Base-by-base conservation (phyloP, 345 rosid genomes). In the Acer saccharum region DNA sequence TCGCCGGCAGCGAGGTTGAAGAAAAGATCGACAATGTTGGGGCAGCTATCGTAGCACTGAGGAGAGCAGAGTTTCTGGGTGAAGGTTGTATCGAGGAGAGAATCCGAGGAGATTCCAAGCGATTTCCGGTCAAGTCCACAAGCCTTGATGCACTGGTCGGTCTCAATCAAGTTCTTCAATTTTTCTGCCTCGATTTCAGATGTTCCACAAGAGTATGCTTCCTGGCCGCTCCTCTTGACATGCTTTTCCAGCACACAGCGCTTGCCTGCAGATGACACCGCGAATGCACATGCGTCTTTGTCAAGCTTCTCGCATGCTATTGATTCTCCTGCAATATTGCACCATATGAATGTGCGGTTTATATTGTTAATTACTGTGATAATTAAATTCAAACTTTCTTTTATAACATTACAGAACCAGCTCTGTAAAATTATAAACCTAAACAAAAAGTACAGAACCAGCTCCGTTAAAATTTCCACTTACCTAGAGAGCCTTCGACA, bases 1-100 rank as follows among this genome's bases (percentile, higher is more conserved):
- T 94, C 98, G 2, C 93, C 97, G 8, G 97, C 95, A 16, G 98
- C 98, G 11, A 94, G 94, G 74, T 89, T 92, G 87, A 88, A 92
- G 87, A 84, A 92, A 43, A 94, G 97, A 79, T 94, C 98, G 18
- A 91, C 84, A 48, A 93, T 71, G 84, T 92, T 93, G 75, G 95
- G 89, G 79, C 98, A 94, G 67, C 76, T 77, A 10, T 83, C 83
- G 76, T 91, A 90, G 89, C 98, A 94, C 46, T 84, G 85, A 82
- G 85, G 74, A 43, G 97, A 91, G 83, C 98, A 94, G 25, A 94
- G 97, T 43, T 85, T 86, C 8, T 81, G 76, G 0, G 91, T 84
- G 85, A 90, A 90, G 84, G 60, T 71, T 32, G 92, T 75, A 41
- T 94, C 97, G 66, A 94, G 87, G 62, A 94, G 90, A 44, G 97